phyloP scores from a whole-genome alignment of 2,329 filamentous ascomycete species.

The Rosellinia necatrix region DNA sequence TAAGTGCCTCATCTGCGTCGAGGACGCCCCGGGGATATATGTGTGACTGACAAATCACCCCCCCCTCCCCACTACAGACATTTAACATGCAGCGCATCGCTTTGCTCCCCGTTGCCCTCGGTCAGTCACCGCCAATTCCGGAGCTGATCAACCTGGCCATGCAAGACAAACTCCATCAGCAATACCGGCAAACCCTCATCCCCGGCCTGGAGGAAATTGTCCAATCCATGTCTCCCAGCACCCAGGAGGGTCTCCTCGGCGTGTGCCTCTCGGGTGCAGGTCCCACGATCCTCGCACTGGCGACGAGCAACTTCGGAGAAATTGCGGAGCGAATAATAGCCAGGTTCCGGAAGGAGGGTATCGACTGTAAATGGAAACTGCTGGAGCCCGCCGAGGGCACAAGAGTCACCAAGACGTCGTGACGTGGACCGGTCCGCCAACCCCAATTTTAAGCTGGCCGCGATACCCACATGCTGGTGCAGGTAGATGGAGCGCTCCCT shows the following conservation, averaged over 20 bases:
- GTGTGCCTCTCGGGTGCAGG: slow-evolving; percentile 95
- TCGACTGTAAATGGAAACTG: slow-evolving; percentile 84
- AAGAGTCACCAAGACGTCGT: slow-evolving; percentile 33
- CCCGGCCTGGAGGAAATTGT: slow-evolving; percentile 91
- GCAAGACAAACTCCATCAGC: slow-evolving; percentile 98
- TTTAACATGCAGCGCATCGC: slow-evolving; percentile 97
- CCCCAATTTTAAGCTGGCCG: neutral
- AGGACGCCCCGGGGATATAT: neutral
- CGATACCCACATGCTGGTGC: neutral
- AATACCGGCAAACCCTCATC: slow-evolving; percentile 89
- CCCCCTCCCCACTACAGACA: slow-evolving; percentile 47
- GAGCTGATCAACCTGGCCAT: slow-evolving; percentile 96
- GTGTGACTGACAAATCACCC: slow-evolving; percentile 5
- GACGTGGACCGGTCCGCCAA: neutral
- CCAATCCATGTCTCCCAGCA: slow-evolving; percentile 84
- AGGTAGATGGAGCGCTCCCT: too few species aligned
- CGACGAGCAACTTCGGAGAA: slow-evolving; percentile 84
- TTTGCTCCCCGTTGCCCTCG: slow-evolving; percentile 85
- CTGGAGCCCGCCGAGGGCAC: slow-evolving; percentile 83
- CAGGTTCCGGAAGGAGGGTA: slow-evolving; percentile 72
- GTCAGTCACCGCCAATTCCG: slow-evolving; percentile 86
- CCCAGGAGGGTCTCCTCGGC: slow-evolving; percentile 85
- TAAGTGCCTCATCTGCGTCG: slow-evolving; percentile 48
- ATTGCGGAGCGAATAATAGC: slow-evolving; percentile 81
- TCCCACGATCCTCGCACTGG: slow-evolving; percentile 90